phyloP scores from a whole-genome alignment of 2,329 filamentous ascomycete species.

The Trichoderma breve region DNA sequence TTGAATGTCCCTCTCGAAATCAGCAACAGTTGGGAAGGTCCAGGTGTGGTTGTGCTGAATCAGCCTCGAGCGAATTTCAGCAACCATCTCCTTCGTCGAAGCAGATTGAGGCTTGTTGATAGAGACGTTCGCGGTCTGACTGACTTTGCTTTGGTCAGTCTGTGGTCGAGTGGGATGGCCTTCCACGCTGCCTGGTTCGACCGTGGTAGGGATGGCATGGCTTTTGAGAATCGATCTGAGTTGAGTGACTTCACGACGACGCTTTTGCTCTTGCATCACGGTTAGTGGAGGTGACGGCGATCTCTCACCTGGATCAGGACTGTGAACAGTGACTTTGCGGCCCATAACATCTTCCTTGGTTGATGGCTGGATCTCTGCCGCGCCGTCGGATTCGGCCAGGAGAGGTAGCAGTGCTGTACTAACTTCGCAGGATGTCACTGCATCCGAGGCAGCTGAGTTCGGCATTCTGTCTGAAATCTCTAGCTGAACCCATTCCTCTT shows the following conservation, averaged over 20 bases:
- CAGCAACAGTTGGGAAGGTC: conserved; percentile 28
- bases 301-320: conserved; percentile 27
- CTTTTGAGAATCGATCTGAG: conserved; percentile 38
- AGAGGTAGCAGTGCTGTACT: neutral
- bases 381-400: neutral
- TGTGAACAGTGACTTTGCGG: conserved; percentile 36
- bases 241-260: conserved; percentile 31
- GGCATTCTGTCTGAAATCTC: conserved; percentile 23
- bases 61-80: conserved; percentile 31
- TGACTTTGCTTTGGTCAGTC: conserved; percentile 27
- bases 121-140: conserved; percentile 25
- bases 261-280: conserved; percentile 37
- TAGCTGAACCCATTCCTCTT: conserved; percentile 32
- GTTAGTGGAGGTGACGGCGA: conserved; percentile 32
- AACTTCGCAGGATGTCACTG: neutral
- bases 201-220: neutral
- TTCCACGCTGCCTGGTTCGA: neutral
- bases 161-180: neutral
- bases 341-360: conserved; percentile 15
- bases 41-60: conserved; percentile 21
- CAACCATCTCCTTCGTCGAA: conserved; percentile 26
- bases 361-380: neutral
- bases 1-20: conserved; percentile 28
- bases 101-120: neutral
- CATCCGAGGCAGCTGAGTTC: neutral